A percentile compares a stretch with the other conserved stretches of the same genome.
These are phyloP conservation scores for Lecanicillium sp. DNA, from an alignment of 2,329 filamentous ascomycete species.

Conservation along the genomic window DNA sequence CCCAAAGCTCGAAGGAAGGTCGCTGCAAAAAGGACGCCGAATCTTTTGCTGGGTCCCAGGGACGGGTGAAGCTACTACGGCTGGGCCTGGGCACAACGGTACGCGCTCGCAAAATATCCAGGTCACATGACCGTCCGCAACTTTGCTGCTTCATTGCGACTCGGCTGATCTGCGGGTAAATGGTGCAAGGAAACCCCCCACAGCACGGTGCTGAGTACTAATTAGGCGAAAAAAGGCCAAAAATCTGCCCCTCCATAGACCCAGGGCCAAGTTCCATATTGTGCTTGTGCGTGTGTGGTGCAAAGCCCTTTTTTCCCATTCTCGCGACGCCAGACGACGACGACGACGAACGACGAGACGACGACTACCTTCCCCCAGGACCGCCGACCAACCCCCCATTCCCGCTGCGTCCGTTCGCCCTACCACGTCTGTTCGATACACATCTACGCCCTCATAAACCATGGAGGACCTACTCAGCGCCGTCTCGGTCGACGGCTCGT, in stretches of 20 bases:
- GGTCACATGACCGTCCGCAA: slow-evolving; percentile 28
- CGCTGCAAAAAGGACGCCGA: too few relatives aligned
- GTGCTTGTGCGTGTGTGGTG: slow-evolving; percentile 4
- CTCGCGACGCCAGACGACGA: slow-evolving; percentile 6
- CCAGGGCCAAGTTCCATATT: neutral
- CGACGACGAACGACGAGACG: too few relatives aligned
- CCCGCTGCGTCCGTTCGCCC: slow-evolving; percentile 3
- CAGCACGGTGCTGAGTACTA: slow-evolving; percentile 25
- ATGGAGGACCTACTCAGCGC: slow-evolving; percentile 39
- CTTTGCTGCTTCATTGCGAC: too few relatives aligned
- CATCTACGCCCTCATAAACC: slow-evolving; percentile 16
- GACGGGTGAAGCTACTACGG: too few relatives aligned
- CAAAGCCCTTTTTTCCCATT: slow-evolving; percentile 15
- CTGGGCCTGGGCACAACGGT: too few relatives aligned
- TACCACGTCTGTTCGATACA: slow-evolving; percentile 3
- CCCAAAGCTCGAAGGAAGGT: too few relatives aligned
- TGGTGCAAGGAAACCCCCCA: slow-evolving; percentile 21
- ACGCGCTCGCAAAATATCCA: slow-evolving; percentile 22
- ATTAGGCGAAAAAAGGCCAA: slow-evolving; percentile 32
- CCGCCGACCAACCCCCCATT: slow-evolving; percentile 1
- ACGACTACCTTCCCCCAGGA: neutral
- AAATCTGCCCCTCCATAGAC: slow-evolving; percentile 33
- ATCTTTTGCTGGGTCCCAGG: too few relatives aligned
- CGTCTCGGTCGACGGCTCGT: slow-evolving; percentile 60
- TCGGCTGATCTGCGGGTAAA: too few relatives aligned